Base-by-base conservation (phyloP, 2,329 filamentous ascomycete genomes). In the Tolypocladium ovalisporum region DNA sequence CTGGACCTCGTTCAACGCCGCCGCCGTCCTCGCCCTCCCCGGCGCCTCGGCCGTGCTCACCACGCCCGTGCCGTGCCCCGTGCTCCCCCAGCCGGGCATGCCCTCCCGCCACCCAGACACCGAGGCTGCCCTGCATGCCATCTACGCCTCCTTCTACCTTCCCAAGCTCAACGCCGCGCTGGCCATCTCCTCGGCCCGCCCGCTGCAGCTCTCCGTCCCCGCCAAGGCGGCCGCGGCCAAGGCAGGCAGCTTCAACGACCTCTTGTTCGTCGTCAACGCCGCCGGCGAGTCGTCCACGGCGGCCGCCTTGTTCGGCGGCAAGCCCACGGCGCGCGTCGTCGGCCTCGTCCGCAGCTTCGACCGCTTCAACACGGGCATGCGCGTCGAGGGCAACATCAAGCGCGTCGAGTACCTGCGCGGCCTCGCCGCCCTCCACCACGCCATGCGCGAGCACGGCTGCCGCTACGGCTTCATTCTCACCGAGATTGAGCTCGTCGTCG, bases 401-500 rank as follows among this genome's bases (percentile, higher is more conserved):
- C 87, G 89, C 58, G 89, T 96, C 58, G 86, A 93, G 73, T 97
- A 97, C 75, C 86, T 97, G 24, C 86, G 88, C 54, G 90, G 90
- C 1, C 83, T 97, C 6, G 81, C 91, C 0, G 90, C 95, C 65
- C 78, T 97, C 51, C 93, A 97, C 73, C 84, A 89, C 68, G 86
- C 87, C 67, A 96, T 97, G 90, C 90, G 93, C 71, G 90, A 96
- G 74, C 89, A 96, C 74, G 86, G 86, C 63, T 95, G 90, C 69
- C 86, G 93, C 59, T 97, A 97, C 71, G 93, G 93, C 56, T 97
- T 96, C 78, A 93, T 97, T 71, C 85, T 97, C 68, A 97, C 90
- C 1, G 93, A 97, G 74, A 96, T 96, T 65, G 93, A 97, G 75
- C 85, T 97, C 10, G 86, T 97, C 42, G 85, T 94, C 64, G 90